Evolutionary conservation across 805 yeast genomes (phyloP).

Genomic region (Naumovozyma castellii): DNA sequence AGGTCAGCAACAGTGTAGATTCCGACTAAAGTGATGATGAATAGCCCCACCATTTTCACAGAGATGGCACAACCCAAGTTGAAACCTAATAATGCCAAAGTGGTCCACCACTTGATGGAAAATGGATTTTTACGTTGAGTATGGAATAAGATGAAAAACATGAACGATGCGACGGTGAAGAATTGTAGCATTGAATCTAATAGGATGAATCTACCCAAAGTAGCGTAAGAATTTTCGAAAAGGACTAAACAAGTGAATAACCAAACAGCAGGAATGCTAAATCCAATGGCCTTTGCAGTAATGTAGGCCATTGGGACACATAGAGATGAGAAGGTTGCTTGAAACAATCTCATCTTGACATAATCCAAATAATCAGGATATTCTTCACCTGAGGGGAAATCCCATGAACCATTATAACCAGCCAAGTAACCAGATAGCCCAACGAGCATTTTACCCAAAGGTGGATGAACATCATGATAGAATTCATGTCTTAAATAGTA

Average conservation of each 20-base stretch:
- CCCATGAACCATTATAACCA: slow-evolving; percentile 68
- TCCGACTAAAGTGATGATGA: slow-evolving; percentile 82
- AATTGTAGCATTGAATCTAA: slow-evolving; percentile 69
- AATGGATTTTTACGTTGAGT: slow-evolving; percentile 42
- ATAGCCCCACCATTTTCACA: slow-evolving; percentile 94
- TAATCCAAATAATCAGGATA: slow-evolving; percentile 58
- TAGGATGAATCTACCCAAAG: slow-evolving; percentile 64
- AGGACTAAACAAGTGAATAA: slow-evolving; percentile 54
- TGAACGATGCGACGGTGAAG: slow-evolving; percentile 64
- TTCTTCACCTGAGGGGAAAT: slow-evolving; percentile 55
- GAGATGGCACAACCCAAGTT: slow-evolving; percentile 84
- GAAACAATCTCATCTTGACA: slow-evolving; percentile 60
- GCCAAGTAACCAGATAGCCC: slow-evolving; percentile 73
- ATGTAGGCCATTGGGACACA: slow-evolving; percentile 65
- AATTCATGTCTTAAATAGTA: slow-evolving; percentile 71
- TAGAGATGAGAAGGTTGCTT: slow-evolving; percentile 55
- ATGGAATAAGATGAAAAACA: slow-evolving; percentile 49
- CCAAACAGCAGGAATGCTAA: slow-evolving; percentile 43
- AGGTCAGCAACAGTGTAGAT: slow-evolving; percentile 79
- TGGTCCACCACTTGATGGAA: slow-evolving; percentile 84
- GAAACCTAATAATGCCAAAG: slow-evolving; percentile 79
- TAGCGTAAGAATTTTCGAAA: slow-evolving; percentile 59
- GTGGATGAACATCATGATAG: slow-evolving; percentile 83
- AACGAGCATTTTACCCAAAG: slow-evolving; percentile 71
- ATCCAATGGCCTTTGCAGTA: slow-evolving; percentile 53